phyloP scores from a whole-genome alignment of 2,329 filamentous ascomycete genomes.

The Fusarium veterinarium region DNA sequence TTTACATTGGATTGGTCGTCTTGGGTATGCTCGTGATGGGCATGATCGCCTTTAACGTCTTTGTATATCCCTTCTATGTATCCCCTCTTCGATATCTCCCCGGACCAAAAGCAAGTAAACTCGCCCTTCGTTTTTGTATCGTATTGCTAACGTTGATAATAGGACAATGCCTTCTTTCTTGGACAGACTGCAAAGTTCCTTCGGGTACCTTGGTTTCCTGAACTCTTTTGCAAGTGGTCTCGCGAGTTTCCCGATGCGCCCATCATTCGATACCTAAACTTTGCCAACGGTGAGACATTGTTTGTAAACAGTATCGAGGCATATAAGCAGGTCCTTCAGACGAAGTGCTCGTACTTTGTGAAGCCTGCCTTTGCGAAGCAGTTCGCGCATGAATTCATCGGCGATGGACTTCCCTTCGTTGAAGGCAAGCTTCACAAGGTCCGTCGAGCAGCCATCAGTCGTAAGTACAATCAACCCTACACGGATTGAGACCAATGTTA shows the following conservation, averaged over 20 bases:
- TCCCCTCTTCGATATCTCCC: conserved; percentile 59
- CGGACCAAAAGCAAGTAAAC: conserved; percentile 53
- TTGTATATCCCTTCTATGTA: conserved; percentile 57
- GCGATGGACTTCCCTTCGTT: conserved; percentile 50
- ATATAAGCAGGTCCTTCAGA: conserved; percentile 44
- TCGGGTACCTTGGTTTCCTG: conserved; percentile 43
- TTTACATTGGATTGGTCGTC: not conserved
- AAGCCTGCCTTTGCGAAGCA: conserved; percentile 43
- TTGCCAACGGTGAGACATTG: conserved; percentile 43
- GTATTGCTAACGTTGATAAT: not conserved
- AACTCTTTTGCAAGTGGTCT: conserved; percentile 47
- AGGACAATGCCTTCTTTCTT: conserved; percentile 54
- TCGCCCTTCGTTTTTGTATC: not conserved
- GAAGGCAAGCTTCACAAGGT: conserved; percentile 51
- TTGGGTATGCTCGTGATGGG: not conserved
- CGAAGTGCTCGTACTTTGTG: conserved; percentile 42
- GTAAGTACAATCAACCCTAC: conserved; percentile 15
- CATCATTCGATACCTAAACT: conserved; percentile 45
- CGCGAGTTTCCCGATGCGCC: conserved; percentile 43
- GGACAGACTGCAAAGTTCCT: conserved; percentile 54
- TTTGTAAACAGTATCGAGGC: conserved; percentile 43
- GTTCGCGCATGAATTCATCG: conserved; percentile 43
- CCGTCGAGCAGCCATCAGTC: conserved; percentile 51
- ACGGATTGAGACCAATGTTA: not conserved
- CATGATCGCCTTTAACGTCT: conserved; percentile 35